Conservation (phyloP, 352 stramenopile species). For the Halophytophthora batemanensis region DNA sequence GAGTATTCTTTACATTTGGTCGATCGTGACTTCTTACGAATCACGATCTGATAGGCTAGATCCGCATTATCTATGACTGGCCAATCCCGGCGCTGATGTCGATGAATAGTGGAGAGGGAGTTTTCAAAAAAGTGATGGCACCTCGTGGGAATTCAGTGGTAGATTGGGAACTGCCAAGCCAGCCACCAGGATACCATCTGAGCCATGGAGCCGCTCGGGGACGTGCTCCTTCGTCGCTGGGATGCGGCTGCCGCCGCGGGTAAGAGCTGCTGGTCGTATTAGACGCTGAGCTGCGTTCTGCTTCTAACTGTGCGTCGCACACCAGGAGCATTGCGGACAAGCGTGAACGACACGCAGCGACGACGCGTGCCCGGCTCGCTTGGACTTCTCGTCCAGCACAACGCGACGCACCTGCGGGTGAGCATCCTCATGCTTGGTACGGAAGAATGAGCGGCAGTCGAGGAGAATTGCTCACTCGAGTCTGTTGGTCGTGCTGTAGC, state of each 20-base stretch:
- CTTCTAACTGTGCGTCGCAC: not conserved
- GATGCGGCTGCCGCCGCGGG: conserved; percentile 19
- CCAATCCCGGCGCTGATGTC: too few relatives aligned
- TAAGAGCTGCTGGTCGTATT: not conserved
- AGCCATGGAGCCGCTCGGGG: not conserved
- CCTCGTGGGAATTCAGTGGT: too few relatives aligned
- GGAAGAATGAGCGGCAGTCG: not conserved
- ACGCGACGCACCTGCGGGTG: conserved; percentile 39
- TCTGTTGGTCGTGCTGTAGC: conserved; percentile 10
- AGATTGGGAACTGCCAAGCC: too few relatives aligned
- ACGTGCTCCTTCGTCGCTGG: conserved; percentile 20
- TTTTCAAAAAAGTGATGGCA: too few relatives aligned
- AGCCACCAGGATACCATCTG: too few relatives aligned
- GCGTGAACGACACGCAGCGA: conserved; percentile 27
- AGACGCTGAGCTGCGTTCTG: not conserved
- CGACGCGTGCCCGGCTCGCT: conserved; percentile 33
- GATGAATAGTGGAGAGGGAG: too few relatives aligned
- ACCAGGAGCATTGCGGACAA: conserved; percentile 38
- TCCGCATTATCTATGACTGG: too few relatives aligned
- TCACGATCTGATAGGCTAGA: too few relatives aligned
- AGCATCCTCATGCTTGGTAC: not conserved
- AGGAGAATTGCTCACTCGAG: not conserved
- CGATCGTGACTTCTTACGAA: too few relatives aligned
- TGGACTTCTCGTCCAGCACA: conserved; percentile 39
- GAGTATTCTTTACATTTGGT: too few relatives aligned